Base-by-base conservation (phyloP, 2,329 filamentous ascomycete genomes). In the Paradendryphiella salina region DNA sequence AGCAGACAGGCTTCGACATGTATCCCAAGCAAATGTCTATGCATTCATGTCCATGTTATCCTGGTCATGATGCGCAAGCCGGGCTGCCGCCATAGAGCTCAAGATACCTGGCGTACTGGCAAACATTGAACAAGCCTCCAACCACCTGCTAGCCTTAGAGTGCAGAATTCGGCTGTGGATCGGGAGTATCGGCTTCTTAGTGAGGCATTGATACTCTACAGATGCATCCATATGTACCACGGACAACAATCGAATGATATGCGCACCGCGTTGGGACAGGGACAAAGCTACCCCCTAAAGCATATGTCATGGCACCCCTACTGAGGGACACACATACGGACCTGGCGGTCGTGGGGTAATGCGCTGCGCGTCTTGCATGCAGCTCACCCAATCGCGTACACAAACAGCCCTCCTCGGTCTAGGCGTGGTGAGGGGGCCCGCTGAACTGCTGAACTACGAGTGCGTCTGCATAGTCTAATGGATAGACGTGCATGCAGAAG, bases 331-430 rank as follows among this genome's bases (percentile, higher is more conserved):
- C 21, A 26, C 23, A 37, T 41, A 15, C 35, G 20, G 28, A 8
- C 14, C 21, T 39, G n/a, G 35, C 32, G 26, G 33, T 38, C 46
- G 46, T 50, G 50, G 42, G 49, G 46, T 44, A 36, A 47, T 26
- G 37, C 42, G 37, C 23, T 47, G 49, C 49, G 39, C 49, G 26
- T 51, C 35, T 34, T 35, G 26, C 14, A 21, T 50, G 53, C 41
- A 34, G 47, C 34, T 46, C 39, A 38, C 43, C 60, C 60, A 61
- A 61, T 60, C 47, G 54, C 50, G 46, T 48, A 50, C 38, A 52
- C 53, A 52, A 52, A 59, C 56, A 47, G 46, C 44, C 58, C 44
- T 53, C 53, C 50, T 47, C 40, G 51, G 57, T 39, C 37, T 43
- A 46, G 47, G 15, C 35, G 32, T 33, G 44, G 43, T 43, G 57